A percentile compares a stretch with the other conserved stretches of the same genome.
Evolutionary conservation across 331 rosid genomes (phyloP).

Genomic region (Quercus lobata): DNA sequence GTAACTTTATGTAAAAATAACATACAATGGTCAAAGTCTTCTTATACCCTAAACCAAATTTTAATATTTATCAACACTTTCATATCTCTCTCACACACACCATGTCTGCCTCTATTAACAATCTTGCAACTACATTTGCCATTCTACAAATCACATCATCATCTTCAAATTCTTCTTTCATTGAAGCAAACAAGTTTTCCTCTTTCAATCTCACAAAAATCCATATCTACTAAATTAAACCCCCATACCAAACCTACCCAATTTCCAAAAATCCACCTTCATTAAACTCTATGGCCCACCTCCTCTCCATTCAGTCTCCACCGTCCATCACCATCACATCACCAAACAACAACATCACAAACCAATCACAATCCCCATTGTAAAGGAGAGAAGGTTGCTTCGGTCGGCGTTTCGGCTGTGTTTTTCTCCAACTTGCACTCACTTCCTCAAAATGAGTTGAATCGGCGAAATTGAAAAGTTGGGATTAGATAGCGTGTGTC

Average conservation of each 20-base stretch:
- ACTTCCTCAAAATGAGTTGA: conserved; percentile 7
- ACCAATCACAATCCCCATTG: background rate
- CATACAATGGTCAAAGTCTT: too few relatives aligned
- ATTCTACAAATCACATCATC: background rate
- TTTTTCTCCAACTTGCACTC: conserved; percentile 15
- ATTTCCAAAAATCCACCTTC: conserved; percentile 8
- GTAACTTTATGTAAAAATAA: too few relatives aligned
- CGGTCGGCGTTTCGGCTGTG: conserved; percentile 12
- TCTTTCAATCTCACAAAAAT: background rate
- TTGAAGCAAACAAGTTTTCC: conserved; percentile 1
- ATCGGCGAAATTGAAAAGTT: background rate
- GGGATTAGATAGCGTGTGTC: conserved; percentile 15
- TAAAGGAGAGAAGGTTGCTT: conserved; percentile 6
- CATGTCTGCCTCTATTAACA: too few relatives aligned
- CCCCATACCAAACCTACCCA: background rate
- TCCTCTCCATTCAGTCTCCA: background rate
- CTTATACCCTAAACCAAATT: too few relatives aligned
- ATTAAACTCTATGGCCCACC: conserved; percentile 23
- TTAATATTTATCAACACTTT: too few relatives aligned
- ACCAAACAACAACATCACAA: background rate
- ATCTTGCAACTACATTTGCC: conserved; percentile 16
- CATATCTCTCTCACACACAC: too few relatives aligned
- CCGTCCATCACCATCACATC: background rate
- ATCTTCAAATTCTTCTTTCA: background rate
- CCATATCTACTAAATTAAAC: conserved; percentile 10